phyloP scores from a whole-genome alignment of 176 grass and related monocot genomes.

The Musa acuminata region DNA sequence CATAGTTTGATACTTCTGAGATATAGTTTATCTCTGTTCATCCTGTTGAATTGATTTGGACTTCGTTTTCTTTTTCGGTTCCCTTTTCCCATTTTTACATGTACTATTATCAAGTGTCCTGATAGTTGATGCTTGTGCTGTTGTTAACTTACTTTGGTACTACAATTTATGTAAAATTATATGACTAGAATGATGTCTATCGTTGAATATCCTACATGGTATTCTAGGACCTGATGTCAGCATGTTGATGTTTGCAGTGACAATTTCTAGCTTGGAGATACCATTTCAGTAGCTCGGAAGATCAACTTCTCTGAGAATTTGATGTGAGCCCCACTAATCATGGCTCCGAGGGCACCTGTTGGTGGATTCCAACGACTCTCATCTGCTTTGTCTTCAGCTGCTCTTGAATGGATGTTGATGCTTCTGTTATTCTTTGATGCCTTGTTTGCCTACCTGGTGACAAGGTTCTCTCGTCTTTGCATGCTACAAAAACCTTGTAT shows the following conservation, averaged over 20 bases:
- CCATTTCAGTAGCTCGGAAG: no score
- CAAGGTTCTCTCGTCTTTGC: conserved; percentile 62
- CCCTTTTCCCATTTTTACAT: no score
- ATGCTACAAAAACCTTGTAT: conserved; percentile 60
- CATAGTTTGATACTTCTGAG: no score
- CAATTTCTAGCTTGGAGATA: neutral
- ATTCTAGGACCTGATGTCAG: neutral
- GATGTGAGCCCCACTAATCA: neutral
- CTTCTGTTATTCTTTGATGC: conserved; percentile 64
- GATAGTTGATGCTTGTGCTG: neutral
- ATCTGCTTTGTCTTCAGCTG: conserved; percentile 36
- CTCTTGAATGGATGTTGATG: conserved; percentile 83
- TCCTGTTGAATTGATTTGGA: neutral
- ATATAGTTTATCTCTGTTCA: neutral
- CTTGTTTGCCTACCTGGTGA: conserved; percentile 50
- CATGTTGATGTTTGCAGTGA: neutral
- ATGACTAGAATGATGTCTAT: neutral
- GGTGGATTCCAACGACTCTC: conserved; percentile 16
- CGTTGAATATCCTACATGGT: neutral
- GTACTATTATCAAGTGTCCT: no score
- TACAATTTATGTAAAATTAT: neutral
- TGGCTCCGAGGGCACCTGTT: conserved; percentile 1
- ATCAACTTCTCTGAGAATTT: neutral
- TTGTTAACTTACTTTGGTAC: neutral
- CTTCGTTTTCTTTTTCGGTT: neutral